Conservation (phyloP, 768 basidiomycete species). For the Nidularia pulvinata region DNA sequence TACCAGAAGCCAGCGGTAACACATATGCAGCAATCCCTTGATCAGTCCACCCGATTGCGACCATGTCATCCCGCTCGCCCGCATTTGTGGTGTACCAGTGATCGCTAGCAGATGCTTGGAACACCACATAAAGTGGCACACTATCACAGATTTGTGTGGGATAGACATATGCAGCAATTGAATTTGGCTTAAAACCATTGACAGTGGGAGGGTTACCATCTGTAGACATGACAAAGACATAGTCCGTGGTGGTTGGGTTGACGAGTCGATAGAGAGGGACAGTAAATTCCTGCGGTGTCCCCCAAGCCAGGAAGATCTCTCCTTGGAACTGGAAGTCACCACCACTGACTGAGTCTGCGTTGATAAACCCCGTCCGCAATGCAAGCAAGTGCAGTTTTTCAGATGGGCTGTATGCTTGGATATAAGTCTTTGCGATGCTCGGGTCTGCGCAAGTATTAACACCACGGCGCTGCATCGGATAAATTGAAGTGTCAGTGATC, state of each 20-base stretch:
- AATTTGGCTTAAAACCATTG: neutral
- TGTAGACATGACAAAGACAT: neutral
- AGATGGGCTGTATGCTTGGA: too few relatives aligned
- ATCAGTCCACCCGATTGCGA: neutral
- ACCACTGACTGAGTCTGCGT: neutral
- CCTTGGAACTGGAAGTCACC: neutral
- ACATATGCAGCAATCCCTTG: neutral
- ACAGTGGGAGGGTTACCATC: neutral
- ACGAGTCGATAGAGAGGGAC: neutral
- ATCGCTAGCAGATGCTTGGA: neutral
- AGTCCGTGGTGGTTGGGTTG: neutral
- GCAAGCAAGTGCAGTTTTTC: too few relatives aligned
- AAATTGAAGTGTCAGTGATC: too few relatives aligned
- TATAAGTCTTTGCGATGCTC: too few relatives aligned
- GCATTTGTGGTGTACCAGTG: neutral
- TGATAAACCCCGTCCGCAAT: conserved; percentile 38
- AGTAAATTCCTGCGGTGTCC: neutral
- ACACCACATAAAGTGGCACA: neutral
- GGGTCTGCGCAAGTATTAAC: too few relatives aligned
- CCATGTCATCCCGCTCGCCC: neutral
- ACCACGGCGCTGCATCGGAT: too few relatives aligned
- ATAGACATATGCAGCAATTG: neutral
- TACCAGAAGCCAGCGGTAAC: too few relatives aligned
- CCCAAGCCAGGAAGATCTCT: neutral
- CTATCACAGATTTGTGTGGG: neutral